Conservation (phyloP, 176 grass and related monocot genomes). For the Saccharum spontaneum region DNA sequence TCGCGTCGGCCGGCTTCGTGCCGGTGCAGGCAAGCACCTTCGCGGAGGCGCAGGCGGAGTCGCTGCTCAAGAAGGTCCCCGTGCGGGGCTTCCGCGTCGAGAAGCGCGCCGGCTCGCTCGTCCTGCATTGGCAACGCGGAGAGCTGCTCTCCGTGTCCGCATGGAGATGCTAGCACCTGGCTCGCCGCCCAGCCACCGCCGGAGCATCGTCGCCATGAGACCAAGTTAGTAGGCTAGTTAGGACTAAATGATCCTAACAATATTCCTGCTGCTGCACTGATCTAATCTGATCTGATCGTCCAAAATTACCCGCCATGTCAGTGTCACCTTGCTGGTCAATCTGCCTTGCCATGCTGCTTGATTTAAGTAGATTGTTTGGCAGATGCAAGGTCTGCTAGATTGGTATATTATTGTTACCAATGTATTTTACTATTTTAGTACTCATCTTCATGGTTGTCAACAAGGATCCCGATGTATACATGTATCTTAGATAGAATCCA, state of each 20-base stretch:
- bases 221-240: neutral
- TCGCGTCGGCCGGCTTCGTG: constrained; percentile 61
- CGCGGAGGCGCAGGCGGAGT: constrained; percentile 70
- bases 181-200: too few relatives aligned
- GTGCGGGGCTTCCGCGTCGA: constrained; percentile 76
- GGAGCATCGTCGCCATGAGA: too few relatives aligned
- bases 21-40: constrained; percentile 72
- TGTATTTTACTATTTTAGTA: constrained; percentile 23
- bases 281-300: neutral
- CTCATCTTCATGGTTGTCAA: neutral
- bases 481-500: neutral
- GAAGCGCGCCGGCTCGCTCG: constrained; percentile 59
- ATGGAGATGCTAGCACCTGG: constrained; percentile 55
- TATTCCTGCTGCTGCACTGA: neutral
- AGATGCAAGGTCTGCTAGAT: too few relatives aligned
- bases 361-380: neutral
- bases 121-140: constrained; percentile 62
- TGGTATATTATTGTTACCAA: neutral
- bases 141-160: constrained; percentile 66
- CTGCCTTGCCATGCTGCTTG: neutral
- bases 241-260: constrained; percentile 39
- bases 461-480: neutral
- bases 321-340: neutral
- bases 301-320: neutral
- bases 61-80: constrained; percentile 66